These are phyloP conservation scores for Saprolegnia parasitica DNA, from an alignment of 352 stramenopile species.

Conservation along the genomic window DNA sequence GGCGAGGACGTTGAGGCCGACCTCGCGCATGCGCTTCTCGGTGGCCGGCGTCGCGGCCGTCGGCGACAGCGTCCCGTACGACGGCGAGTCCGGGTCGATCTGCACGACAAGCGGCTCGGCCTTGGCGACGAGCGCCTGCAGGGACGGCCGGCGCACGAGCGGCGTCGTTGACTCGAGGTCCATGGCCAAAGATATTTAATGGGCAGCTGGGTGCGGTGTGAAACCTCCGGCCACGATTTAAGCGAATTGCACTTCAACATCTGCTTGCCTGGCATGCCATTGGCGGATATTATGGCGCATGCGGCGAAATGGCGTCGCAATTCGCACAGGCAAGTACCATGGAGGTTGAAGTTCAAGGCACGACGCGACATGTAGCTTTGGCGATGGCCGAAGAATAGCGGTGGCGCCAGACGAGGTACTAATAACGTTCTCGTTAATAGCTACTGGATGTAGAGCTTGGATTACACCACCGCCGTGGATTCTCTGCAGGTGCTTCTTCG, in stretches of 20 bases:
- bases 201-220: neutral
- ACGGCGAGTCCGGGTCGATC: constrained; percentile 6
- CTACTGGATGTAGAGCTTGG: no score
- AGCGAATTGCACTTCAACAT: neutral
- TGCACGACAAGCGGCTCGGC: neutral
- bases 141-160: neutral
- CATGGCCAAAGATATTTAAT: neutral
- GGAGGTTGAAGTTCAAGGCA: neutral
- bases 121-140: constrained; percentile 14
- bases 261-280: no score
- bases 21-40: constrained; percentile 1
- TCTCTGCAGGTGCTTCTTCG: no score
- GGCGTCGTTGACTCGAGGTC: neutral
- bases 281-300: no score
- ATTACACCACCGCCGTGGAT: no score
- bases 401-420: neutral
- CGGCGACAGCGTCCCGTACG: constrained; percentile 13
- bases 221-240: neutral
- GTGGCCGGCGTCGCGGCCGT: neutral
- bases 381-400: neutral
- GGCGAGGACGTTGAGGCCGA: constrained; percentile 64
- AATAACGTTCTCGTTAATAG: no score
- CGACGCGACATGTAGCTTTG: neutral
- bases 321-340: neutral
- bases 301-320: neutral